These are phyloP conservation scores for Talaromyces sp. DNA, from an alignment of 2,329 filamentous ascomycete species.

Conservation along the genomic window DNA sequence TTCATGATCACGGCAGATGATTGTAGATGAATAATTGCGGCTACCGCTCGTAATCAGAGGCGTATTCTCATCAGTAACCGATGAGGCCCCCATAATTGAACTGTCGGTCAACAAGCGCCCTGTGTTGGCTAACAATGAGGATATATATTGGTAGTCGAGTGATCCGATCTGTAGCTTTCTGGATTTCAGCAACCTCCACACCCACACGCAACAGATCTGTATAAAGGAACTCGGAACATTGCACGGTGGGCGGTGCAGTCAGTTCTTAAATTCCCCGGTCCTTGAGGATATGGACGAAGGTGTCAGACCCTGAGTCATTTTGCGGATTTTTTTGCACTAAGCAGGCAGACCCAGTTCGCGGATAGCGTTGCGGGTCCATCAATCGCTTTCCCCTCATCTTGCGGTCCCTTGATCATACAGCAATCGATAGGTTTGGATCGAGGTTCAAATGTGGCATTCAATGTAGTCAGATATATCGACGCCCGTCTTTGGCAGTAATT, in stretches of 20 bases:
- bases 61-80: slow-evolving; percentile 19
- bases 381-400: background rate
- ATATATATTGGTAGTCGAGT: background rate
- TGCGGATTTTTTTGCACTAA: slow-evolving; percentile 8
- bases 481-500: background rate
- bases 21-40: background rate
- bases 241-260: background rate
- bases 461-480: background rate
- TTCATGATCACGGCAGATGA: background rate
- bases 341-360: background rate
- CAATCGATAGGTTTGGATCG: background rate
- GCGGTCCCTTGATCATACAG: background rate
- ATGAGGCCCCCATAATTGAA: slow-evolving; percentile 9
- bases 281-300: background rate
- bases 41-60: slow-evolving; percentile 10
- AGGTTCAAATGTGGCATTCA: background rate
- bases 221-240: background rate
- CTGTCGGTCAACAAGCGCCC: background rate
- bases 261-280: background rate
- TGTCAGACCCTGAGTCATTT: slow-evolving; percentile 4
- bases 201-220: background rate
- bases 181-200: background rate
- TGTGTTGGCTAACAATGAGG: background rate
- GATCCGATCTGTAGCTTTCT: background rate
- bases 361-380: slow-evolving; percentile 3